These are phyloP conservation scores for Pilaira anomala DNA, from an alignment of 192 early-diverging fungal genomes.

Conservation along the genomic window DNA sequence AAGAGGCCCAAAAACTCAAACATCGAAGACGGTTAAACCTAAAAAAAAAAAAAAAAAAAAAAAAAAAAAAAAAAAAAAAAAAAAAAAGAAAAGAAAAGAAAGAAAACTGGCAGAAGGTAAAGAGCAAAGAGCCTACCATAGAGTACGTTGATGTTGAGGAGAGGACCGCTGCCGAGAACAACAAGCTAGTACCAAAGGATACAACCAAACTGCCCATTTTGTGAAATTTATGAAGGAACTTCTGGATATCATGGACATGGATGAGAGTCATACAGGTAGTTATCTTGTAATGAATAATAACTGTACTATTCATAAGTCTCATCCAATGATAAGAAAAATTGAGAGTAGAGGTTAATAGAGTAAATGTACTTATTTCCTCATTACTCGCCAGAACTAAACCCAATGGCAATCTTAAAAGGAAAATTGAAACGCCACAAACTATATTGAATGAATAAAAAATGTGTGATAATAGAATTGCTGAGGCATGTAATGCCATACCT, in stretches of 20 bases:
- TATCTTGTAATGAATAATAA: constrained; percentile 33
- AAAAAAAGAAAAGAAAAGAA: too few relatives aligned
- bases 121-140: not conserved
- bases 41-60: too few relatives aligned
- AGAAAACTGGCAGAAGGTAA: not conserved
- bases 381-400: constrained; percentile 8
- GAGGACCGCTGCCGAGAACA: not conserved
- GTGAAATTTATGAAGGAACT: constrained; percentile 9
- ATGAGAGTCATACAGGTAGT: not conserved
- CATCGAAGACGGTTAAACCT: not conserved
- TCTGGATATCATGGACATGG: constrained; percentile 4
- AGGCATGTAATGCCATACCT: too few relatives aligned
- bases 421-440: constrained; percentile 9
- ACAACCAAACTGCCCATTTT: constrained; percentile 13
- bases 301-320: constrained; percentile 14
- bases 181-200: constrained; percentile 4
- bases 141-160: constrained; percentile 12
- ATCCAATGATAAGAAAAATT: constrained; percentile 3
- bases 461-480: too few relatives aligned
- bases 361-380: constrained; percentile 1
- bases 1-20: constrained; percentile 14
- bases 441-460: too few relatives aligned
- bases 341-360: constrained; percentile 7
- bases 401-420: not conserved
- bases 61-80: too few relatives aligned